phyloP scores from a whole-genome alignment of 2,329 filamentous ascomycete species.

The Penicillium sp. region DNA sequence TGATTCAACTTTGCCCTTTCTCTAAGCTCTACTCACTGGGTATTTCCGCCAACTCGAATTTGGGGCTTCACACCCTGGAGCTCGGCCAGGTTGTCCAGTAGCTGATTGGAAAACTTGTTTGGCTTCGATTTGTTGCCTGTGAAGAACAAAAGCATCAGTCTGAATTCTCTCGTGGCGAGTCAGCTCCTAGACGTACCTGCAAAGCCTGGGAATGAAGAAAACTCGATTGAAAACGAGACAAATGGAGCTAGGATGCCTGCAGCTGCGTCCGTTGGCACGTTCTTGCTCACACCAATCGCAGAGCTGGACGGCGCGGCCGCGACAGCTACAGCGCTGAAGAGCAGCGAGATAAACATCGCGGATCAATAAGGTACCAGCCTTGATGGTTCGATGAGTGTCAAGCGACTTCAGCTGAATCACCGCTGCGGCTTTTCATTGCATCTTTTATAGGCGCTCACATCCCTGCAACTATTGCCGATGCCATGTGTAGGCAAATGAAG shows the following conservation, averaged over 20 bases:
- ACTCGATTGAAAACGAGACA: slow-evolving; percentile 56
- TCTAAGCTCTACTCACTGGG: slow-evolving; percentile 46
- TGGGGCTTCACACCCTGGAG: slow-evolving; percentile 59
- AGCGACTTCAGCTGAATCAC: no score
- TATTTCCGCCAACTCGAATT: slow-evolving; percentile 67
- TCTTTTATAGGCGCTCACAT: background rate
- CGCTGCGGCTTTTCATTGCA: no score
- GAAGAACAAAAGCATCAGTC: background rate
- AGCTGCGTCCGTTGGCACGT: slow-evolving; percentile 14
- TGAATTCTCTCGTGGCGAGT: no score
- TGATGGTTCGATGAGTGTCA: no score
- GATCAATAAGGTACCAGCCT: background rate
- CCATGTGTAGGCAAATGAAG: slow-evolving; percentile 11
- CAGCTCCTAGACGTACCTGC: slow-evolving; percentile 35
- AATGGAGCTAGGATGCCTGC: slow-evolving; percentile 38
- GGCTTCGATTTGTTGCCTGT: slow-evolving; percentile 57
- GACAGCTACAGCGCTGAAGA: slow-evolving; percentile 11
- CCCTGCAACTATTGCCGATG: background rate
- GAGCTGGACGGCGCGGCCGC: slow-evolving; percentile 13
- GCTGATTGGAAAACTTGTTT: slow-evolving; percentile 62
- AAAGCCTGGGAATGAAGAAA: slow-evolving; percentile 56
- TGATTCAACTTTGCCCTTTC: background rate
- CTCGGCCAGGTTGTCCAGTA: slow-evolving; percentile 59
- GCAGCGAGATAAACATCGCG: slow-evolving; percentile 12
- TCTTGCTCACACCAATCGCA: slow-evolving; percentile 8